These are phyloP conservation scores for Penicillium brevicompactum DNA, from an alignment of 2,329 filamentous ascomycete species.

Conservation along the genomic window DNA sequence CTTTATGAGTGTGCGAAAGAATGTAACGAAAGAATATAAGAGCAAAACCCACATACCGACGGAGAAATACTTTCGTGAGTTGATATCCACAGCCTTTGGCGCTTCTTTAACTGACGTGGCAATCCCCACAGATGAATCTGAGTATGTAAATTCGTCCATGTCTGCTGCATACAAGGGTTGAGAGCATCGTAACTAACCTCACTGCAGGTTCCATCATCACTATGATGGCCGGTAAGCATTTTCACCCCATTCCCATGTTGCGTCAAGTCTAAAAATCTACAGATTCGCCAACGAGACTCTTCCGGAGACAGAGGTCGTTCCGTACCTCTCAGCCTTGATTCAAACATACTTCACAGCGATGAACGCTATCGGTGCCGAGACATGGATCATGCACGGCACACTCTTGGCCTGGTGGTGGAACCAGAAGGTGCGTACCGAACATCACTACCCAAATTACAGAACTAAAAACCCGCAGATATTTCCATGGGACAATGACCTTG, in stretches of 20 bases:
- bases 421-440: conserved; percentile 41
- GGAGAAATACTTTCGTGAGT: conserved; percentile 55
- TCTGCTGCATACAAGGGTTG: not conserved
- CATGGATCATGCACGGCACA: conserved; percentile 66
- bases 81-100: not conserved
- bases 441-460: not conserved
- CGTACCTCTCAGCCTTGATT: conserved; percentile 54
- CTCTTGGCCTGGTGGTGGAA: conserved; percentile 67
- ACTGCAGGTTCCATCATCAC: conserved; percentile 53
- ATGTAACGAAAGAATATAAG: conserved; percentile 43
- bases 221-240: conserved; percentile 54
- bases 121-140: conserved; percentile 45
- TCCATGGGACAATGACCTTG: conserved; percentile 64
- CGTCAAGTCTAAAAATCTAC: conserved; percentile 12
- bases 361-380: conserved; percentile 58
- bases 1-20: conserved; percentile 47
- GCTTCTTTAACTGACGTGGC: not conserved
- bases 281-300: conserved; percentile 54
- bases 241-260: not conserved
- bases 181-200: conserved; percentile 5
- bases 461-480: conserved; percentile 46
- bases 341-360: conserved; percentile 60
- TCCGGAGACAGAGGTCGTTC: conserved; percentile 49
- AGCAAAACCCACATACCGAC: conserved; percentile 42
- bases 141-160: conserved; percentile 33